phyloP scores from a whole-genome alignment of 2,329 filamentous ascomycete species.

The Stagonosporopsis tanaceti region DNA sequence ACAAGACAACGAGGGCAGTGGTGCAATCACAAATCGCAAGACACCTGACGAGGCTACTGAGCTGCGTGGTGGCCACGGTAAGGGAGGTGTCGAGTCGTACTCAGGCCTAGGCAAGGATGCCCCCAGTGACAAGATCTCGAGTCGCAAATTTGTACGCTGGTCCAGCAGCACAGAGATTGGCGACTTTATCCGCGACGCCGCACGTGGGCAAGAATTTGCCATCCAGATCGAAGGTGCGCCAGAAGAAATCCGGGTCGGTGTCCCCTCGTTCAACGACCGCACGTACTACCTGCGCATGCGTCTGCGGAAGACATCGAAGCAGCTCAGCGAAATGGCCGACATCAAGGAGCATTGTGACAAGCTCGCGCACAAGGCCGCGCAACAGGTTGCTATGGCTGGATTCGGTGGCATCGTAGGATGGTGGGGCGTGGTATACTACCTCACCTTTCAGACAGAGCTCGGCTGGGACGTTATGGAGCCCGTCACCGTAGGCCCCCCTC shows the following conservation, averaged over 20 bases:
- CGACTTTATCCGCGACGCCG: constrained; percentile 91
- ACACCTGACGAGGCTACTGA: constrained; percentile 41
- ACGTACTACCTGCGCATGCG: constrained; percentile 86
- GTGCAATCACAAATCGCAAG: constrained; percentile 30
- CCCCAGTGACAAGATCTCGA: constrained; percentile 49
- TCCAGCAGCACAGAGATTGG: constrained; percentile 88
- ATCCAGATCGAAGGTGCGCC: constrained; percentile 79
- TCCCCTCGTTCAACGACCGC: constrained; percentile 88
- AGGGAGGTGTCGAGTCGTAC: constrained; percentile 73
- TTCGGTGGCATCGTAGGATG: constrained; percentile 77
- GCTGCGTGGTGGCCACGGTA: constrained; percentile 58
- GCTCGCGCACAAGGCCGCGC: constrained; percentile 77
- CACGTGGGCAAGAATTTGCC: constrained; percentile 82
- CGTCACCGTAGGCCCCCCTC: constrained; percentile 64
- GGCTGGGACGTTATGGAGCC: constrained; percentile 94
- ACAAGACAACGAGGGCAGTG: not conserved
- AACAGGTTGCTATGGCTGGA: constrained; percentile 80
- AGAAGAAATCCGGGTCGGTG: constrained; percentile 75
- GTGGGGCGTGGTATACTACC: constrained; percentile 81
- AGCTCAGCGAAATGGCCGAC: constrained; percentile 73
- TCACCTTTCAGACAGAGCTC: constrained; percentile 74
- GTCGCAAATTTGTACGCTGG: constrained; percentile 82
- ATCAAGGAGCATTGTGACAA: constrained; percentile 84
- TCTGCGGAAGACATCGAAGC: constrained; percentile 73
- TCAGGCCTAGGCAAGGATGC: constrained; percentile 73